Base-by-base conservation (phyloP, 441 rosid genomes). In the Croton laevigatus region DNA sequence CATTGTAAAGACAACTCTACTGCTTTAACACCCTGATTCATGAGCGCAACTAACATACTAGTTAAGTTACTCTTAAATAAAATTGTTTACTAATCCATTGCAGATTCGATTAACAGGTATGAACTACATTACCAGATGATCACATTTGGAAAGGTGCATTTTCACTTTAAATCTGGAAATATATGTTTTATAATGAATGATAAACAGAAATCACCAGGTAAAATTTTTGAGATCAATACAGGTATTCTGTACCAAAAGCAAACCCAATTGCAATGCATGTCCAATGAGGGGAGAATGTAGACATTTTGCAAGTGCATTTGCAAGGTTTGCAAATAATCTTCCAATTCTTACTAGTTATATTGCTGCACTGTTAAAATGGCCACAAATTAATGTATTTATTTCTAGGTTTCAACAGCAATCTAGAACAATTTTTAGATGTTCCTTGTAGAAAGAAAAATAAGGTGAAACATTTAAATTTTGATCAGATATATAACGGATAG, bases 281-380 rank as follows among this genome's bases (percentile, higher is more conserved):
- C 99, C 98, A 46, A 89, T 95, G 97, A 88, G 95, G 83, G 97
- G 92, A 70, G 98, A 95, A 67, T 95, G 97, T 88, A 89, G 97
- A 75, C 98, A 95, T 76, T 95, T 91, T 76, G 98, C 98, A 27
- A 95, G 99, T 81, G 99, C 98, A 54, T 93, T 89, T 87, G 90
- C 99, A 76, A 95, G 98, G 99, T 93, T 72, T 75, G 85, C 70
- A 40, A 34, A 23, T 67, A 20, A 40, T 66, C 58, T 70, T 76
- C 75, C 40, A 72, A 12, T 36, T 60, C 59, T 70, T 36, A 59
- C 19, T 20, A 49, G 61, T 36, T 62, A 42, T 5, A 59, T 19
- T 19, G 6, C 42, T 22, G 16, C 46, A 38, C 58, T 23, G 23
- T 44, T 45, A 5, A 64, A 52, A 67, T 36, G 52, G 44, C 34